Evolutionary conservation across 2,329 filamentous ascomycete genomes (phyloP).

Genomic region (Simplicillium aogashimaense): DNA sequence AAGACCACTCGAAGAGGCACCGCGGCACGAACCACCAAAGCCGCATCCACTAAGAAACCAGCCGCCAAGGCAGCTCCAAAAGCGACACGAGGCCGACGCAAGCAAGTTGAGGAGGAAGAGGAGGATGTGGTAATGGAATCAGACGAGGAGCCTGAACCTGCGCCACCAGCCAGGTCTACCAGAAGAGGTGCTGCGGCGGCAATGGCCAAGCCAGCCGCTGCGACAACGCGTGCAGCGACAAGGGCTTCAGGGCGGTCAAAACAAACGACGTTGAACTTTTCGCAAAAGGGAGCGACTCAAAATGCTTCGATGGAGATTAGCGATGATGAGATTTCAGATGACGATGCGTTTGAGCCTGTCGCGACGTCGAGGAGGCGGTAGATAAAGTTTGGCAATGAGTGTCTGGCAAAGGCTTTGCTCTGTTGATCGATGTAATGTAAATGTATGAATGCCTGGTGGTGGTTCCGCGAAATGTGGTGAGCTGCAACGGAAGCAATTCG

Average conservation of each 20-base stretch:
- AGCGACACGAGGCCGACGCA: slow-evolving; percentile 26
- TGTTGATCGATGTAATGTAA: too few relatives aligned
- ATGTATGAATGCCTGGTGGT: too few relatives aligned
- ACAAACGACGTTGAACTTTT: slow-evolving; percentile 42
- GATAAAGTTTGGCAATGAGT: too few relatives aligned
- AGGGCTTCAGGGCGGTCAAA: slow-evolving; percentile 18
- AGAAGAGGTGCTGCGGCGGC: slow-evolving; percentile 7
- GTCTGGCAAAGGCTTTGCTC: too few relatives aligned
- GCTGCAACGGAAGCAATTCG: too few relatives aligned
- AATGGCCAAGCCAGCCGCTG: slow-evolving; percentile 5
- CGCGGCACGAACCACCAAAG: slow-evolving; percentile 27
- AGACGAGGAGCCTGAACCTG: slow-evolving; percentile 32
- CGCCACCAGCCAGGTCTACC: slow-evolving; percentile 16
- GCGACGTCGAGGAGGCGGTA: slow-evolving; percentile 22
- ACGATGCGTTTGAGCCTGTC: slow-evolving; percentile 49
- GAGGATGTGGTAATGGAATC: slow-evolving; percentile 46
- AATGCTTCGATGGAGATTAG: slow-evolving; percentile 47
- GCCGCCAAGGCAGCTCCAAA: slow-evolving; percentile 16
- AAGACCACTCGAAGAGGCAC: slow-evolving; percentile 22
- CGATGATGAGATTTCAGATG: slow-evolving; percentile 55
- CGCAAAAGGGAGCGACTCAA: slow-evolving; percentile 31
- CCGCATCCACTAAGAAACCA: slow-evolving; percentile 35
- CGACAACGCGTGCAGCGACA: slow-evolving; percentile 9
- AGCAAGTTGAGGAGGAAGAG: slow-evolving; percentile 25
- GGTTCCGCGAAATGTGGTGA: too few relatives aligned